Evolutionary conservation across 805 yeast species (phyloP).

Genomic region (Starmerella sirachaensis): DNA sequence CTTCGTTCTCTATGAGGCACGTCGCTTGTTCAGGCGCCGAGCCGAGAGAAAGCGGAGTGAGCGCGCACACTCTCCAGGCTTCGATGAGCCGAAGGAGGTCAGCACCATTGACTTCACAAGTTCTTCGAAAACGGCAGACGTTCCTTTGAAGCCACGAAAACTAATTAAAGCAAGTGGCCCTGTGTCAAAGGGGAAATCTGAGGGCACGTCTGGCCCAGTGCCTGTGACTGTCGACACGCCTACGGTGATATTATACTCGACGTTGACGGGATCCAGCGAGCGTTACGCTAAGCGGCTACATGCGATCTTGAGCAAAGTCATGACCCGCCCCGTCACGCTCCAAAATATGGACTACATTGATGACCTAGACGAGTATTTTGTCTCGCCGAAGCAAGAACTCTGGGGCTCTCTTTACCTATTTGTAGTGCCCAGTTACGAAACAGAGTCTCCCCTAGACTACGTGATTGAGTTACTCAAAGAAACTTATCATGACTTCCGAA

Average conservation of each 20-base stretch:
- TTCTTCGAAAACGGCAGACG: neutral
- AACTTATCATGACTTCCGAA: slow-evolving; percentile 71
- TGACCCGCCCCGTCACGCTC: slow-evolving; percentile 37
- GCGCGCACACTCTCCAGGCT: neutral
- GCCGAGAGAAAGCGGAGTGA: neutral
- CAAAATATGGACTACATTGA: slow-evolving; percentile 68
- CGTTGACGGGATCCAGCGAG: slow-evolving; percentile 73
- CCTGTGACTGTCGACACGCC: slow-evolving; percentile 8
- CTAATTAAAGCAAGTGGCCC: slow-evolving; percentile 6
- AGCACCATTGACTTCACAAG: slow-evolving; percentile 15
- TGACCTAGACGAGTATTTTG: slow-evolving; percentile 73
- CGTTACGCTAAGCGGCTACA: slow-evolving; percentile 48
- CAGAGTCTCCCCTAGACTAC: slow-evolving; percentile 84
- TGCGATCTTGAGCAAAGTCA: slow-evolving; percentile 28
- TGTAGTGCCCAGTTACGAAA: slow-evolving; percentile 81
- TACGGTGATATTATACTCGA: slow-evolving; percentile 52
- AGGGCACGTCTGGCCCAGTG: slow-evolving; percentile 1
- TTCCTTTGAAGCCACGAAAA: slow-evolving; percentile 11
- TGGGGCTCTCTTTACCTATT: slow-evolving; percentile 41
- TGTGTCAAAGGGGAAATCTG: neutral
- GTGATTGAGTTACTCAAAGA: slow-evolving; percentile 71
- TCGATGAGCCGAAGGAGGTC: neutral
- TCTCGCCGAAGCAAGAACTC: slow-evolving; percentile 39
- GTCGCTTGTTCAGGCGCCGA: neutral
- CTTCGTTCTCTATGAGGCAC: slow-evolving; percentile 2